Percentiles rank a stretch among this genome's conserved stretches.
These are phyloP conservation scores for Eutrema salsugineum DNA, from an alignment of 441 rosid genomes.

Conservation along the genomic window DNA sequence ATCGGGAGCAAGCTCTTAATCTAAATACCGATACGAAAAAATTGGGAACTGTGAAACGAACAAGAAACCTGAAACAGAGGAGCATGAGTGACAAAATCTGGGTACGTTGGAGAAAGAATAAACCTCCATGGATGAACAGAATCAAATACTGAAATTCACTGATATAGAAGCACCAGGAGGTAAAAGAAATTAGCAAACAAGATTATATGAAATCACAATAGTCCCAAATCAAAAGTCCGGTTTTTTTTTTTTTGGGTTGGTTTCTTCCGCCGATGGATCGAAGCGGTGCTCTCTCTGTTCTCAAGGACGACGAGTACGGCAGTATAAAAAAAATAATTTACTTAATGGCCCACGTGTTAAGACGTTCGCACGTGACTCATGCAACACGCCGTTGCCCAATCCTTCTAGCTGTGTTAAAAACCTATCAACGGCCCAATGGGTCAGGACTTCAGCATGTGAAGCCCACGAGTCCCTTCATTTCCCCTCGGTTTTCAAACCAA, in stretches of 20 bases:
- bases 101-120: constrained; percentile 35
- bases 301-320: background rate
- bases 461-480: background rate
- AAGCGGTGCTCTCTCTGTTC: constrained; percentile 3
- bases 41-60: background rate
- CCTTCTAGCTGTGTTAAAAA: background rate
- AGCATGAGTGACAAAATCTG: constrained; percentile 11
- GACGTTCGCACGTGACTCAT: background rate
- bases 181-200: background rate
- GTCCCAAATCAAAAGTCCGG: background rate
- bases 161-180: background rate
- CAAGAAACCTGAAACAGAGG: constrained; percentile 29
- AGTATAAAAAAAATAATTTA: no score
- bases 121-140: constrained; percentile 43
- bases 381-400: background rate
- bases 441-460: background rate
- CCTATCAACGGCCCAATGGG: background rate
- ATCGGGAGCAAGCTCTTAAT: background rate
- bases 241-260: no score
- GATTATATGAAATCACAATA: background rate
- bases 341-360: background rate
- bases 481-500: background rate
- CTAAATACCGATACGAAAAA: background rate
- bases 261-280: background rate
- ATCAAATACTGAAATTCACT: background rate